phyloP scores from a whole-genome alignment of 441 rosid genomes.

The Biscutella laevigata region DNA sequence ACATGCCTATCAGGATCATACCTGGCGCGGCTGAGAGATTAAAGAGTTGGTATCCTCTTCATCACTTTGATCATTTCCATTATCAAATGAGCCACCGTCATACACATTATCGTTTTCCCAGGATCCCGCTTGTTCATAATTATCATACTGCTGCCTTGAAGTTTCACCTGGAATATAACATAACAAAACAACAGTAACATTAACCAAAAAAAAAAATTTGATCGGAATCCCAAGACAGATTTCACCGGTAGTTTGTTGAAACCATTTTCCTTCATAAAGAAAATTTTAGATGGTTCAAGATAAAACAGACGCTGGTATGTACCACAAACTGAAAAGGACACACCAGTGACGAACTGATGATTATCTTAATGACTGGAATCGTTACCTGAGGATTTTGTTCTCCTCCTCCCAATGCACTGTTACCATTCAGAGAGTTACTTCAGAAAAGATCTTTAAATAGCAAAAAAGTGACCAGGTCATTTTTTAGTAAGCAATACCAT shows the following conservation, averaged over 20 bases:
- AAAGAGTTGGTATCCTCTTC: constrained; percentile 47
- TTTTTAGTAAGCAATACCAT: constrained; percentile 44
- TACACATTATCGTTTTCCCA: constrained; percentile 50
- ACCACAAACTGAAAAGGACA: neutral
- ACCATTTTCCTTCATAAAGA: neutral
- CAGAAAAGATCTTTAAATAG: constrained; percentile 17
- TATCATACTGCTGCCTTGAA: constrained; percentile 37
- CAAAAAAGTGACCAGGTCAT: neutral
- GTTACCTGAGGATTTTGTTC: constrained; percentile 54
- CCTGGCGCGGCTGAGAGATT: constrained; percentile 93
- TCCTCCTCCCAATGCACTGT: constrained; percentile 76
- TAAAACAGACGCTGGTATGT: constrained; percentile 6
- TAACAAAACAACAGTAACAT: neutral
- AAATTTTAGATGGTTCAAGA: neutral
- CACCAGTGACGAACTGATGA: neutral
- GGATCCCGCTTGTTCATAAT: constrained; percentile 41
- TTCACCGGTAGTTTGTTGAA: neutral
- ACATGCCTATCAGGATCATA: constrained; percentile 22
- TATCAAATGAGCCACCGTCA: constrained; percentile 33
- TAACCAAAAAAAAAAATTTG: neutral
- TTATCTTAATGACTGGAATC: neutral
- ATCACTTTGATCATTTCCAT: constrained; percentile 51
- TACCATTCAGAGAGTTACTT: constrained; percentile 24
- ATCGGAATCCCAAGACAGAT: neutral
- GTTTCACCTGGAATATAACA: constrained; percentile 40